phyloP scores from a whole-genome alignment of 2,329 filamentous ascomycete genomes.

The Pestalotiopsis sp. region DNA sequence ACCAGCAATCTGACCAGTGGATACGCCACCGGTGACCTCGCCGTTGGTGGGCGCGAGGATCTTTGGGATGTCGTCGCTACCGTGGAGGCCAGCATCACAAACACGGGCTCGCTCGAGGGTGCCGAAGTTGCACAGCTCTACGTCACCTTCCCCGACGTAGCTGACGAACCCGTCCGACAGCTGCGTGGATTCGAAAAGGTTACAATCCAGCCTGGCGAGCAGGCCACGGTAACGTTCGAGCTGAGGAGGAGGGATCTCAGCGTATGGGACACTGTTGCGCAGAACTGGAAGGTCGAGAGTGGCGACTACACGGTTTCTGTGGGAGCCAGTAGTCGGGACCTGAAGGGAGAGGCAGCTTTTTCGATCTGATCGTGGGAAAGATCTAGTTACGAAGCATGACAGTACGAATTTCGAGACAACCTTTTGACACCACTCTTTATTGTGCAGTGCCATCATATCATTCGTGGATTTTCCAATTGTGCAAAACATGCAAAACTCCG shows the following conservation, averaged over 20 bases:
- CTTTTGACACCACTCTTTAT: not conserved
- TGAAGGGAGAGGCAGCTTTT: slow-evolving; percentile 28
- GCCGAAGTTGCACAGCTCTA: slow-evolving; percentile 70
- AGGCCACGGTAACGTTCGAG: slow-evolving; percentile 53
- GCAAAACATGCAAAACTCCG: not conserved
- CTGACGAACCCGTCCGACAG: slow-evolving; percentile 47
- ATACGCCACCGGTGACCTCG: slow-evolving; percentile 33
- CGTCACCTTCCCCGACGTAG: slow-evolving; percentile 43
- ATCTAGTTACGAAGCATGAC: not conserved
- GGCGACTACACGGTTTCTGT: slow-evolving; percentile 57
- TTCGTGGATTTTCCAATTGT: too few species aligned
- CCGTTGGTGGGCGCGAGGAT: slow-evolving; percentile 46
- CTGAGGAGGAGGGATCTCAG: slow-evolving; percentile 63
- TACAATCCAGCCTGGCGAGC: slow-evolving; percentile 48
- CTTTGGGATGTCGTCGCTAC: slow-evolving; percentile 48
- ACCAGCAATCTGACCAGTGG: slow-evolving; percentile 16
- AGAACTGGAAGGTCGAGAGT: slow-evolving; percentile 58
- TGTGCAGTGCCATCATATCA: not conserved
- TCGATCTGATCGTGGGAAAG: not conserved
- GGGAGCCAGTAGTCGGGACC: slow-evolving; percentile 58
- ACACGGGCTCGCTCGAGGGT: slow-evolving; percentile 62
- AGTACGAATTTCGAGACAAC: not conserved
- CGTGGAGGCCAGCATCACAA: slow-evolving; percentile 64
- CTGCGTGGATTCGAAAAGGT: slow-evolving; percentile 66
- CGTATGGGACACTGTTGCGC: slow-evolving; percentile 58